Base-by-base conservation (phyloP, 768 basidiomycete genomes). In the Suillus bovinus region DNA sequence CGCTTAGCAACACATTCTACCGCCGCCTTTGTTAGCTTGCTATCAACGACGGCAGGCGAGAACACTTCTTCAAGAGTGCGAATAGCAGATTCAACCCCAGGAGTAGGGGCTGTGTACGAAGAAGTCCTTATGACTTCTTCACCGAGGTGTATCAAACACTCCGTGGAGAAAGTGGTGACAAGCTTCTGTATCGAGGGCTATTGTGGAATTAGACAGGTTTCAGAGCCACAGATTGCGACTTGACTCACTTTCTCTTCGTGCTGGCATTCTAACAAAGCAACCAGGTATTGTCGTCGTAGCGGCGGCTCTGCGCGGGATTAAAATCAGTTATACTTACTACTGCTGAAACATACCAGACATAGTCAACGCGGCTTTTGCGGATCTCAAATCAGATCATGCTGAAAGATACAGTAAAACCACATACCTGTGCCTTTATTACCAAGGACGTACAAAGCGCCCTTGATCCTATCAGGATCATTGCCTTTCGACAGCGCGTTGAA, bases 381-480 rank as follows among this genome's bases (percentile, higher is more conserved):
- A 39, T n/a, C 10, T 38, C 24, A 20, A 29, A 27, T 56, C 55
- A 56, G 38, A 20, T 39, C 17, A 56, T 38, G 7, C 55, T 20
- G 27, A 39, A 20, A 39, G 24, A 56, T 11, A 4, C 60, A 39
- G 55, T 57, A 29, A 5, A 58, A 14, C 66, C 42, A 67, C 84
- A 49, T 64, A 89, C 89, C 82, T 59, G 81, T 87, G 34, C 84
- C 87, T 73, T 89, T 90, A 68, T 88, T 87, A 77, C 86, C 86
- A 11, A 93, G 74, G 22, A 91, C 80, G 71, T 94, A 95, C 44
- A 96, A 78, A 20, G 93, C 94, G 9, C 96, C 96, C 77, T 99
- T 99, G 87, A 97, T 96, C 29, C 90, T 83, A 74, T 99, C 95
- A 11, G 94, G 90, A 70, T 96, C 93, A 61, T 84, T 87, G 7